phyloP scores from a whole-genome alignment of 495 filamentous ascomycete genomes.

The Chlorociboria aeruginascens region DNA sequence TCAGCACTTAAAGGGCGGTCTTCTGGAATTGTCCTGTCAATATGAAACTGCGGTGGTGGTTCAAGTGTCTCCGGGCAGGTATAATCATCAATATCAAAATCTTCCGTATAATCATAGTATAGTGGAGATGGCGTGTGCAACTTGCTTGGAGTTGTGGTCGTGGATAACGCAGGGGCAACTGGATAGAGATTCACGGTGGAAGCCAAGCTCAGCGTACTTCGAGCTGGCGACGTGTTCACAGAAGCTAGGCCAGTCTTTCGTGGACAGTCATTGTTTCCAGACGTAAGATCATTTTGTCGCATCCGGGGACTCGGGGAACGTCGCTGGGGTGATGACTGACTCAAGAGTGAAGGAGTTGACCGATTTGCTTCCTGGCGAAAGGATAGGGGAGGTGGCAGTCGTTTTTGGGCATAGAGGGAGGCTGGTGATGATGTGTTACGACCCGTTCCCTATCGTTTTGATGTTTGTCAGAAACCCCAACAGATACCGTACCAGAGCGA shows the following conservation, averaged over 20 bases:
- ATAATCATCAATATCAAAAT: constrained; percentile 27
- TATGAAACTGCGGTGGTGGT: constrained; percentile 21
- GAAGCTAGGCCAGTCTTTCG: constrained; percentile 1
- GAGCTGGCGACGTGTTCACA: constrained; percentile 15
- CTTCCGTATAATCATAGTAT: constrained; percentile 43
- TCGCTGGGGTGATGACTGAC: constrained; percentile 17
- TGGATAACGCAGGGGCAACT: constrained; percentile 2
- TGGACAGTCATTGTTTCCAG: constrained; percentile 3
- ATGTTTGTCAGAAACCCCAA: constrained; percentile 1
- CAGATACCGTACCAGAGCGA: neutral
- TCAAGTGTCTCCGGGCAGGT: constrained; percentile 11
- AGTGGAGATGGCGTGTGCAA: constrained; percentile 19
- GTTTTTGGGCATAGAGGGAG: constrained; percentile 23
- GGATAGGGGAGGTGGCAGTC: constrained; percentile 23
- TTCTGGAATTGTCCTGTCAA: constrained; percentile 20
- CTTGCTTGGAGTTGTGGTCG: constrained; percentile 11
- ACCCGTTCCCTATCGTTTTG: constrained; percentile 25
- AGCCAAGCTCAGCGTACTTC: constrained; percentile 15
- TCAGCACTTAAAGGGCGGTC: neutral
- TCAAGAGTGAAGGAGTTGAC: constrained; percentile 24
- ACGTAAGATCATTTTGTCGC: constrained; percentile 1
- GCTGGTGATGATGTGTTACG: constrained; percentile 31
- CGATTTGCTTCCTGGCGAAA: constrained; percentile 25
- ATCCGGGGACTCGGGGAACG: constrained; percentile 15
- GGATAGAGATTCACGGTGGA: constrained; percentile 12